These are phyloP conservation scores for Colletotrichum sp. DNA, from an alignment of 2,329 filamentous ascomycete species.

Conservation along the genomic window DNA sequence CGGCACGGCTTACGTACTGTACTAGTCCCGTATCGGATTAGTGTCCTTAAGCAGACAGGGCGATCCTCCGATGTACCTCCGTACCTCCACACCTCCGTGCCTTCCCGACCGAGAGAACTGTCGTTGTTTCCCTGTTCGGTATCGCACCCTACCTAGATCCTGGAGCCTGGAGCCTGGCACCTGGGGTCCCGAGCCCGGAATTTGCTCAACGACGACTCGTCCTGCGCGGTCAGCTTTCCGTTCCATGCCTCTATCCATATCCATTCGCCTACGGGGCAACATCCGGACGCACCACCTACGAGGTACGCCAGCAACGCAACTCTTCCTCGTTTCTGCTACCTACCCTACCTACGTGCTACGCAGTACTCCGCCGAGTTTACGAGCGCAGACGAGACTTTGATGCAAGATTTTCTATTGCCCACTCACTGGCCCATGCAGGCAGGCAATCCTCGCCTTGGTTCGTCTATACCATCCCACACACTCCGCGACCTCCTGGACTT, in stretches of 20 bases:
- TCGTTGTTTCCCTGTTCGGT: conserved; percentile 2
- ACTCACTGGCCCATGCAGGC: background rate
- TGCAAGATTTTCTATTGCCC: background rate
- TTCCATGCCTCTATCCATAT: background rate
- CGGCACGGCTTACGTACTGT: background rate
- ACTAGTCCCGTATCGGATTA: background rate
- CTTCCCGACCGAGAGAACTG: background rate
- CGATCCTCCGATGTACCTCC: conserved; percentile 15
- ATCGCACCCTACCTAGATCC: background rate
- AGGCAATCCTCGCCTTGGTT: background rate
- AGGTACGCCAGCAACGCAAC: background rate
- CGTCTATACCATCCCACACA: background rate
- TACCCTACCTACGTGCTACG: background rate
- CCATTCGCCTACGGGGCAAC: background rate
- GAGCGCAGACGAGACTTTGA: background rate
- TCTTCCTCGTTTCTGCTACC: background rate
- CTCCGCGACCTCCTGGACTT: background rate
- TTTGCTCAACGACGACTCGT: background rate
- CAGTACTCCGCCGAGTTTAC: background rate
- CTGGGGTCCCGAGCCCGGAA: background rate
- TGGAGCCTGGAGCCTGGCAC: background rate
- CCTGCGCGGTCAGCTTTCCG: background rate
- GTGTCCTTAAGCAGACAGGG: background rate
- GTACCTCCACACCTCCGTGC: background rate
- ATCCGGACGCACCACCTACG: background rate